phyloP scores from a whole-genome alignment of 1,284 basidiomycete species.

The Ustilago cynodontis region DNA sequence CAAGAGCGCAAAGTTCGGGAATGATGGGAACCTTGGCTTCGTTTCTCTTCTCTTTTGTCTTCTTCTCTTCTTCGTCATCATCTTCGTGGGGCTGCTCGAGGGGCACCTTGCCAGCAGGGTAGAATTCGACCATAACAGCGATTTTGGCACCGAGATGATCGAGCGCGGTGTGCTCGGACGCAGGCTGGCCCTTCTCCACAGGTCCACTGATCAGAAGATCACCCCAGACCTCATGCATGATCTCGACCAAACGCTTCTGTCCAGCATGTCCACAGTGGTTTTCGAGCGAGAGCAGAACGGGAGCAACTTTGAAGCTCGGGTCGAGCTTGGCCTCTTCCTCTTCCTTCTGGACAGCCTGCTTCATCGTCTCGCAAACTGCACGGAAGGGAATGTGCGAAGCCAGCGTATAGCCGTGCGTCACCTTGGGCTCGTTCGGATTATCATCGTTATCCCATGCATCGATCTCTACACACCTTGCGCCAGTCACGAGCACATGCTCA shows the following conservation, averaged over 20 bases:
- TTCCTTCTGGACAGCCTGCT: conserved; percentile 47
- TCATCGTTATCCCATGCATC: conserved; percentile 76
- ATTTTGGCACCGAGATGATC: conserved; percentile 74
- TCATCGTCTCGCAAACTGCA: conserved; percentile 52
- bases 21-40: conserved; percentile 59
- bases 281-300: conserved; percentile 77
- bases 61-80: conserved; percentile 47
- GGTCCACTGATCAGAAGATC: conserved; percentile 71
- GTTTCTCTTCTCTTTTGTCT: conserved; percentile 28
- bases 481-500: conserved; percentile 74
- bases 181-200: conserved; percentile 58
- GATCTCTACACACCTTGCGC: conserved; percentile 78
- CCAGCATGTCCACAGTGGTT: conserved; percentile 75
- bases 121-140: conserved; percentile 74
- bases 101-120: conserved; percentile 22
- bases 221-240: conserved; percentile 76
- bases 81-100: conserved; percentile 13
- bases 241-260: conserved; percentile 75
- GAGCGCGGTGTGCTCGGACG: conserved; percentile 71
- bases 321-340: conserved; percentile 24
- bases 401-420: conserved; percentile 73
- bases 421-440: conserved; percentile 74
- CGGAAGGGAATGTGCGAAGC: conserved; percentile 56
- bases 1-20: conserved; percentile 59
- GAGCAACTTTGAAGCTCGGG: conserved; percentile 58